A percentile compares a stretch with the other conserved stretches of the same genome.
Conservation (phyloP, 371 early-diverging fungal species). For the Mortierella polycephala region DNA sequence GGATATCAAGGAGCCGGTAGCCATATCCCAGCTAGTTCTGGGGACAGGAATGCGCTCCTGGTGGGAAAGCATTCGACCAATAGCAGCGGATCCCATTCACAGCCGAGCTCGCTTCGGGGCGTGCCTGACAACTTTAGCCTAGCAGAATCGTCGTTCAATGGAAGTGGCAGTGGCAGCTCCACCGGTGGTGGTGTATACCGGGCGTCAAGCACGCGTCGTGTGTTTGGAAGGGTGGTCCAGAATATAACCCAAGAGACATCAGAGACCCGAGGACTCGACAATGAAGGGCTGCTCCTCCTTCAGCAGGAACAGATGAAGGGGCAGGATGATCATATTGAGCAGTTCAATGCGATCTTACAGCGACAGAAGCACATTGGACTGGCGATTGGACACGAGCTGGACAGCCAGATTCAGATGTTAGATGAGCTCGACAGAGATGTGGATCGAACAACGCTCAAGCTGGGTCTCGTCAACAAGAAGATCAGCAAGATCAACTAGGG, state of each 20-base stretch:
- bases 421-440: conserved; percentile 85
- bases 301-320: conserved; percentile 81
- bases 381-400: conserved; percentile 88
- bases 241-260: conserved; percentile 74
- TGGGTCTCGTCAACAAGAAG: conserved; percentile 81
- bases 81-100: conserved; percentile 16
- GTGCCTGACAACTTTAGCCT: conserved; percentile 26
- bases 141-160: conserved; percentile 30
- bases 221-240: conserved; percentile 73
- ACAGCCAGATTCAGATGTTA: conserved; percentile 84
- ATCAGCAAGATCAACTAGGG: conserved; percentile 74
- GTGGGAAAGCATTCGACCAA: conserved; percentile 2
- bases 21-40: conserved; percentile 51
- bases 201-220: conserved; percentile 59
- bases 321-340: conserved; percentile 83
- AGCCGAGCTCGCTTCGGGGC: conserved; percentile 26
- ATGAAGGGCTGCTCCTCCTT: conserved; percentile 74
- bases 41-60: conserved; percentile 53
- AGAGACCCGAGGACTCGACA: conserved; percentile 78
- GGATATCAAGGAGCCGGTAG: conserved; percentile 54
- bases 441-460: conserved; percentile 75
- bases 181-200: conserved; percentile 19
- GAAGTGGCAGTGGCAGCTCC: conserved; percentile 16
- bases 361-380: conserved; percentile 87
- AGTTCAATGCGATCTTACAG: conserved; percentile 75